A percentile compares a stretch with the other conserved stretches of the same genome.
Conservation (phyloP, 1,284 basidiomycete species). For the Microbotryomycetes sp. region DNA sequence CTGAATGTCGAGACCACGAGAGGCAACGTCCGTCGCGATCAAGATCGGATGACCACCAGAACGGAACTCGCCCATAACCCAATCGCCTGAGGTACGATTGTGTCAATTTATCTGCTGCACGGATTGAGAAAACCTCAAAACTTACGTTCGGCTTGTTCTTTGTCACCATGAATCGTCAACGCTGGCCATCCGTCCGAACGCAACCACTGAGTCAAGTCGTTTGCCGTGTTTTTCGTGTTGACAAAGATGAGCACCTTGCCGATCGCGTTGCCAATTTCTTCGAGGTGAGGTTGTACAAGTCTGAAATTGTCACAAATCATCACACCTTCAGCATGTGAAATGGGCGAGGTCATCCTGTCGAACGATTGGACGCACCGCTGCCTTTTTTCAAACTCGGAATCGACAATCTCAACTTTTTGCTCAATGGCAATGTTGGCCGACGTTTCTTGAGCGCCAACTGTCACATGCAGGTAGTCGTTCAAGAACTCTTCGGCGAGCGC, state of each 20-base stretch:
- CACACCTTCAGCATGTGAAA: no score
- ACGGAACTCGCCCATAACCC: conserved; percentile 90
- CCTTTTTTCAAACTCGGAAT: conserved; percentile 42
- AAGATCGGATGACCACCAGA: conserved; percentile 79
- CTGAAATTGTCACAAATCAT: no score
- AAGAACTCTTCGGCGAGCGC: conserved; percentile 42
- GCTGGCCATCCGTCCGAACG: conserved; percentile 41
- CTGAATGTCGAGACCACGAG: conserved; percentile 90
- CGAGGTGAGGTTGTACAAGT: no score
- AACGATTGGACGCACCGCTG: conserved; percentile 41
- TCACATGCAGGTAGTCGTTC: conserved; percentile 40
- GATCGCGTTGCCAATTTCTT: conserved; percentile 40
- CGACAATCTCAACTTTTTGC: conserved; percentile 42
- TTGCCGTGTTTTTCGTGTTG: conserved; percentile 37
- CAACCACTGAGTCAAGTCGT: conserved; percentile 41
- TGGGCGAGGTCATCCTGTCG: no score
- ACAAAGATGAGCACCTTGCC: conserved; percentile 43
- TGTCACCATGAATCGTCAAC: conserved; percentile 44
- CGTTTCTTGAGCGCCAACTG: conserved; percentile 42
- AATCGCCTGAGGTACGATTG: conserved; percentile 2
- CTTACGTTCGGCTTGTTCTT: conserved; percentile 39
- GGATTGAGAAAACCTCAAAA: not conserved
- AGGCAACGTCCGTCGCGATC: conserved; percentile 93
- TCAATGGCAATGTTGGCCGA: conserved; percentile 40
- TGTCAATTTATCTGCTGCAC: not conserved